Base-by-base conservation (phyloP, 2,329 filamentous ascomycete species). In the Huntiella decipiens region DNA sequence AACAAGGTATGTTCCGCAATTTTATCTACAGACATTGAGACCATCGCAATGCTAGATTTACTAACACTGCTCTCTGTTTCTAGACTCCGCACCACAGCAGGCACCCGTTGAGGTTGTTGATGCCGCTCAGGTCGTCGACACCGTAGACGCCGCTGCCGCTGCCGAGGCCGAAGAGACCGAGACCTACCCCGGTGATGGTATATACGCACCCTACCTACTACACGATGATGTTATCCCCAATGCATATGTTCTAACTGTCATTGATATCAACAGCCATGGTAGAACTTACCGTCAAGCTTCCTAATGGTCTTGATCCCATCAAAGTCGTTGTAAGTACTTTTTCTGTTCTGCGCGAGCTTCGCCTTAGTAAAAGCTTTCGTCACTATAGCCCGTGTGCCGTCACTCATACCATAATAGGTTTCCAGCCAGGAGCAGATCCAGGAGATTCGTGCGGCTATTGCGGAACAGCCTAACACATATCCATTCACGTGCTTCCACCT, bases 401-500 rank as follows among this genome's bases (percentile, higher is more conserved):
- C 19, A 46, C 41, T 31, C 19, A 32, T 15, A 33, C 15, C 19
- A 38, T 47, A 50, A 31, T 56, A 91, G 82, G 82, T 93, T 47
- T 88, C 85, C 37, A 79, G 79, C 53, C 82, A 94, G 68, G 92
- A 98, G 65, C 88, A 95, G 62, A 80, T 96, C 51, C 91, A 96
- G 63, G 91, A 98, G 68, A 79, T 98, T 55, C 83, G 91, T 54
- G 91, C 96, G 64, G 88, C 87, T 51, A 82, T 98, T 60, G 86
- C 95, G 64, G 91, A 98, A 63, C 73, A 86, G 43, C 91, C 91
- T 4, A 73, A 80, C 50, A 92, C 88, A 44, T 91, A 95, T 66
- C 86, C 93, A 63, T 95, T 95, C 67, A 93, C 91, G 45, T 98
- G 91, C 70, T 98, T 98, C 68, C 91, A 98, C 65, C 77, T 98